These are phyloP conservation scores for Helichrysum umbraculigerum DNA, from an alignment of 129 eudicot genomes.

Conservation along the genomic window DNA sequence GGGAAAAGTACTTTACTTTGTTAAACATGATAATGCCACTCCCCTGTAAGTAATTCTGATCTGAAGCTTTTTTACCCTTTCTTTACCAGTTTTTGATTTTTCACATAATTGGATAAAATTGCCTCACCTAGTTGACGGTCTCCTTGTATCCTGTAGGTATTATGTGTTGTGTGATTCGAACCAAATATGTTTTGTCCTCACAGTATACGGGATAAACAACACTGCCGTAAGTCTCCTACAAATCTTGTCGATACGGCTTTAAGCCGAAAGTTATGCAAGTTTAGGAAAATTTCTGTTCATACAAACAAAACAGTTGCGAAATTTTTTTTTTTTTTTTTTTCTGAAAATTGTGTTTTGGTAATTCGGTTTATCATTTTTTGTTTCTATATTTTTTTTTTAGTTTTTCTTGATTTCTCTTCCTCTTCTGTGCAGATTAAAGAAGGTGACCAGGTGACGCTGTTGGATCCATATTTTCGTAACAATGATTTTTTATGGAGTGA, in stretches of 20 bases:
- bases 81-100: background rate
- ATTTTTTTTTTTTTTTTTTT: background rate
- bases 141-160: slow-evolving; percentile 57
- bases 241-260: slow-evolving; percentile 6
- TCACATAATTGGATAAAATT: background rate
- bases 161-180: slow-evolving; percentile 79
- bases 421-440: slow-evolving; percentile 59
- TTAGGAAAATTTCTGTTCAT: background rate
- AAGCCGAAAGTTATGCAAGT: slow-evolving; percentile 15
- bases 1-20: slow-evolving; percentile 68
- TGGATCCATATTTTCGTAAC: slow-evolving; percentile 69
- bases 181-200: slow-evolving; percentile 65
- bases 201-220: slow-evolving; percentile 68
- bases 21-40: slow-evolving; percentile 64
- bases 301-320: background rate
- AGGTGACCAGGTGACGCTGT: slow-evolving; percentile 73
- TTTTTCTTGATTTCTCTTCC: background rate
- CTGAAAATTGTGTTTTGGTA: background rate
- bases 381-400: background rate
- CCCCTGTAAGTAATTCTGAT: slow-evolving; percentile 64
- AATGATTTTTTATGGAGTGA: slow-evolving; percentile 79
- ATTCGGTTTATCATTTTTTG: background rate
- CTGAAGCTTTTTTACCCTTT: slow-evolving; percentile 3
- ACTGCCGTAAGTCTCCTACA: slow-evolving; percentile 44
- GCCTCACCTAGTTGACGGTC: background rate